Base-by-base conservation (phyloP, 257 asterid genomes). In the Perilla frutescens region DNA sequence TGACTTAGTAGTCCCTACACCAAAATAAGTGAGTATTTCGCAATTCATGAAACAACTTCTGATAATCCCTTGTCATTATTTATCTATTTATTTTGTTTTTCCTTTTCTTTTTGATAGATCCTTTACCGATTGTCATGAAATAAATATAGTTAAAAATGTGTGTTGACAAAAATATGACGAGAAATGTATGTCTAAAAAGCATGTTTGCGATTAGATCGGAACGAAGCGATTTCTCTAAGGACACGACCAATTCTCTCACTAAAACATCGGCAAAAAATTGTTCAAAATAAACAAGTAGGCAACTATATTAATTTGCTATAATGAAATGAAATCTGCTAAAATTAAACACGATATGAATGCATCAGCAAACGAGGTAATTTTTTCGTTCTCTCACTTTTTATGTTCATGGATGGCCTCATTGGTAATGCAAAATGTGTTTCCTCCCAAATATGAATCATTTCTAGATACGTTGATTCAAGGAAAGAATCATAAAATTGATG, bases 351-450 rank as follows among this genome's bases (percentile, higher is more conserved):
- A 68, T 13, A 82, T 85, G 90, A 84, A 59, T 76, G 50, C 81
- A 56, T 71, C 81, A 56, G 49, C 84, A 31, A 70, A 74, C 65
- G 66, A 63, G 84, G 96, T 89, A 82, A 12, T 11, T 6, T 44
- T 64, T 44, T 8, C 10, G 7, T 13, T 13, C 8, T 2, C 3
- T 10, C 1, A 9, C 13, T 9, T 7, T 1, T 8, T 45, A 8
- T 34, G 37, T 34, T 34, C 26, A 20, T 20, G 26, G 26, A 20
- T 20, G 26, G 26, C 26, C 26, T 20, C 26, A 20, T 20, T 20
- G 26, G 26, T 20, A 20, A 20, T 20, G 26, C 26, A 20, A 20
- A 20, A 20, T 20, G 26, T 20, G 26, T 20, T 34, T 34, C 3
- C 37, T 34, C 37, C 37, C 3, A 34, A 34, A 43, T 6, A 6